Conservation (phyloP, 768 basidiomycete species). For the Lactifluus echinatus region DNA sequence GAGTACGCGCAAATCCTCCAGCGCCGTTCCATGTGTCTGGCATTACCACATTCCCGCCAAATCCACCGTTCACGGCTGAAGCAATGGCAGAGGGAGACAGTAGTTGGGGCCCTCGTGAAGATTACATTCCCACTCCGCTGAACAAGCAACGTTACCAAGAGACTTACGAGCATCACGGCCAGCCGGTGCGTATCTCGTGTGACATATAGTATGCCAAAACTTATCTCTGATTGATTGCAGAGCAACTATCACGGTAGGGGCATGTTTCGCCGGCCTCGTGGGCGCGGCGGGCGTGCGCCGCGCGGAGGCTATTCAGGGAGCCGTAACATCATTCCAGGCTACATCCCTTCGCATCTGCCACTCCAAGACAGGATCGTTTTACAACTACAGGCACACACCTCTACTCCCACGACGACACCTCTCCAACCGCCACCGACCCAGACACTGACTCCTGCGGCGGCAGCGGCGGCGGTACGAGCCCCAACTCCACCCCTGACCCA, state of each 20-base stretch:
- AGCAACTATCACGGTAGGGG: neutral
- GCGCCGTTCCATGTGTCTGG: neutral
- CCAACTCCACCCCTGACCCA: neutral
- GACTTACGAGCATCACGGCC: neutral
- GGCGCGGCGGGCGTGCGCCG: neutral
- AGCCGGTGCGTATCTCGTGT: constrained; percentile 2
- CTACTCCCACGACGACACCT: neutral
- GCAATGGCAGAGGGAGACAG: neutral
- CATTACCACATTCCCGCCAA: neutral
- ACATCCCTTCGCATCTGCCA: neutral
- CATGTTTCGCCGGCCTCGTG: neutral
- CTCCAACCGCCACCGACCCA: neutral
- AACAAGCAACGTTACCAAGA: constrained; percentile 6
- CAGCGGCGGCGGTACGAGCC: neutral
- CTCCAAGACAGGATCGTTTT: neutral
- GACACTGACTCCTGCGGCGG: neutral
- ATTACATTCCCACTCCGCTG: neutral
- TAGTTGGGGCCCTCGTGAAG: neutral
- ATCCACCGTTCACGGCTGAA: neutral
- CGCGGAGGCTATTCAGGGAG: constrained; percentile 7
- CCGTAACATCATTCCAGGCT: neutral
- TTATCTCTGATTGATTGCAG: neutral
- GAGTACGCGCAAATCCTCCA: neutral
- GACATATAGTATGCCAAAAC: neutral
- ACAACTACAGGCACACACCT: neutral